These are phyloP conservation scores for Phyllosticta citriasiana DNA, from an alignment of 2,329 filamentous ascomycete species.

Conservation along the genomic window DNA sequence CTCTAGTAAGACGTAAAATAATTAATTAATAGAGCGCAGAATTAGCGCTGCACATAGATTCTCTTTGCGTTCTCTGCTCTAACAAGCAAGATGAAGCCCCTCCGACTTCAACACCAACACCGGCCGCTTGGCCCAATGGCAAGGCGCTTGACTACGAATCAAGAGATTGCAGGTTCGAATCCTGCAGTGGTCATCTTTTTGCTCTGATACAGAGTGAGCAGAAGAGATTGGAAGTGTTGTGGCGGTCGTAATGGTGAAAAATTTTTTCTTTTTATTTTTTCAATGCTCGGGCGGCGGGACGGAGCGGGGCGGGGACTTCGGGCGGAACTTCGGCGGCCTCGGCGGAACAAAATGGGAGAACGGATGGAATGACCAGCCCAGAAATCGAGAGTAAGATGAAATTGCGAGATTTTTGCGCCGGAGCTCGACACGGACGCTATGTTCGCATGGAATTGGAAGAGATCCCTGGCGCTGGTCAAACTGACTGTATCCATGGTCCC, in stretches of 20 bases:
- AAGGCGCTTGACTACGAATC: conserved; percentile 41
- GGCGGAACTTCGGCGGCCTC: neutral
- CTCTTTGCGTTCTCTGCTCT: neutral
- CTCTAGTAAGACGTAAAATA: no score
- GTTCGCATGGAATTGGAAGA: no score
- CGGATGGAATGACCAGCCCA: neutral
- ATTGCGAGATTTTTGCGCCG: no score
- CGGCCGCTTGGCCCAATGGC: conserved; percentile 34
- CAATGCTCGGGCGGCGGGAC: neutral
- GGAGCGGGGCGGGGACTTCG: neutral
- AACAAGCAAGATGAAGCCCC: neutral
- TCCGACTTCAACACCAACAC: neutral
- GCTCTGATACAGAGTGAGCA: neutral
- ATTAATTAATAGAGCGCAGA: neutral
- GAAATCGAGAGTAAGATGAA: no score
- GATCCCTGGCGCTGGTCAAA: no score
- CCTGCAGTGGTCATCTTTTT: conserved; percentile 11
- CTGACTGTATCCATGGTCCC: no score
- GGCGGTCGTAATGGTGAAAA: neutral
- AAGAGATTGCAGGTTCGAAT: conserved; percentile 29
- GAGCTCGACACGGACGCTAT: no score
- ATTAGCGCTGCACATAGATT: neutral
- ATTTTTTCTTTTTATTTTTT: neutral
- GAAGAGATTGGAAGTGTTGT: neutral
- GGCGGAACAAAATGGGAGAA: neutral